Conservation (phyloP, 75 land plant species). For the Isoetes taiwanensis region DNA sequence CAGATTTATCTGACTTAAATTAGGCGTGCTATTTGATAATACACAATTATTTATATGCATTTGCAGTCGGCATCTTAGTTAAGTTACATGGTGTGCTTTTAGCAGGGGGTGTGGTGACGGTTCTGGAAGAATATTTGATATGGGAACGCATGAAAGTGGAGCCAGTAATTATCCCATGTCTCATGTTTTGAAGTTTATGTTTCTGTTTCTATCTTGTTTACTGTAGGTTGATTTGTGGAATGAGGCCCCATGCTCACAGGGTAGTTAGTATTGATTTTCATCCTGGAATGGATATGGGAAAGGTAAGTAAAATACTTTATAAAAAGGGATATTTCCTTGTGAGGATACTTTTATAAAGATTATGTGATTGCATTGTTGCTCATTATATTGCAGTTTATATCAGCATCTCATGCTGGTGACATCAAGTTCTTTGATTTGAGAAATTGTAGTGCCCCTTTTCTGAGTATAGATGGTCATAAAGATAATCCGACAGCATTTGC, state of each 20-base stretch:
- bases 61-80: constrained; percentile 84
- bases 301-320: constrained; percentile 30
- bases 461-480: constrained; percentile 58
- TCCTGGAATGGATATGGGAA: constrained; percentile 65
- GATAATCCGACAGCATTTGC: constrained; percentile 71
- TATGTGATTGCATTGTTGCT: constrained; percentile 2
- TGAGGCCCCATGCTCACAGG: constrained; percentile 38
- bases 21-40: not conserved
- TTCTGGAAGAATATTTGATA: not conserved
- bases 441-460: constrained; percentile 28
- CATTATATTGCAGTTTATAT: constrained; percentile 51
- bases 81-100: constrained; percentile 58
- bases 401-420: constrained; percentile 86
- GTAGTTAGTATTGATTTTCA: constrained; percentile 79
- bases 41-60: not conserved
- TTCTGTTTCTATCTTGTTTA: not conserved
- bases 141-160: not conserved
- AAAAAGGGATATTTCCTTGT: not conserved
- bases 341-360: not conserved
- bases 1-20: not conserved
- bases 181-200: not conserved
- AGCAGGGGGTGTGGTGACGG: constrained; percentile 19
- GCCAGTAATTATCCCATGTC: not conserved
- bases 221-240: constrained; percentile 39
- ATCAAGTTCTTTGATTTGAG: constrained; percentile 75